These are phyloP conservation scores for Gossypioides kirkii DNA, from an alignment of 345 rosid genomes.

Conservation along the genomic window DNA sequence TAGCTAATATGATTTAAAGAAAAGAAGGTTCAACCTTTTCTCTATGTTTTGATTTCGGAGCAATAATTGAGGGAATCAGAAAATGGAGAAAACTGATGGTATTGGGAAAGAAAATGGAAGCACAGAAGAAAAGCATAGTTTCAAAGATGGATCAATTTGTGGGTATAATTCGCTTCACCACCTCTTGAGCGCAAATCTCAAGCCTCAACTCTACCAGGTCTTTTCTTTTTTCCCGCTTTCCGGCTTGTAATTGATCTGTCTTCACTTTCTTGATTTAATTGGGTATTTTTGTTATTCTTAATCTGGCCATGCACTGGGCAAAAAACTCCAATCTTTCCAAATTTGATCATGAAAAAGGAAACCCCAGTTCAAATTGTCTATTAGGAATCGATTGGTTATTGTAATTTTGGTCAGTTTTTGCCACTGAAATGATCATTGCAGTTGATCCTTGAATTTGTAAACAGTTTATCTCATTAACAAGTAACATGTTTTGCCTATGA, in stretches of 20 bases:
- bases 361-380: not conserved
- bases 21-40: not conserved
- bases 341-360: not conserved
- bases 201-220: constrained; percentile 77
- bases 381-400: not conserved
- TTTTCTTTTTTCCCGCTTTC: not conserved
- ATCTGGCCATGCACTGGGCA: not conserved
- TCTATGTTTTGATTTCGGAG: not conserved
- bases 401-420: constrained; percentile 6
- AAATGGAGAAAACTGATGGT: constrained; percentile 19
- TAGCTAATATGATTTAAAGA: not conserved
- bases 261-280: not conserved
- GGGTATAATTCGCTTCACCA: constrained; percentile 76
- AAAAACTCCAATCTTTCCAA: not conserved
- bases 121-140: constrained; percentile 8
- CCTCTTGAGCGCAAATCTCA: constrained; percentile 67
- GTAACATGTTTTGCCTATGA: not conserved
- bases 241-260: not conserved
- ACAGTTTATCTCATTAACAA: not conserved
- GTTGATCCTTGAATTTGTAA: not conserved
- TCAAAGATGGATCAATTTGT: constrained; percentile 54
- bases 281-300: not conserved
- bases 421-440: not conserved
- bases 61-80: constrained; percentile 2
- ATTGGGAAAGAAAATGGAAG: constrained; percentile 26